phyloP scores from a whole-genome alignment of 208 protist species.

The Wallacemonas collosoma region DNA sequence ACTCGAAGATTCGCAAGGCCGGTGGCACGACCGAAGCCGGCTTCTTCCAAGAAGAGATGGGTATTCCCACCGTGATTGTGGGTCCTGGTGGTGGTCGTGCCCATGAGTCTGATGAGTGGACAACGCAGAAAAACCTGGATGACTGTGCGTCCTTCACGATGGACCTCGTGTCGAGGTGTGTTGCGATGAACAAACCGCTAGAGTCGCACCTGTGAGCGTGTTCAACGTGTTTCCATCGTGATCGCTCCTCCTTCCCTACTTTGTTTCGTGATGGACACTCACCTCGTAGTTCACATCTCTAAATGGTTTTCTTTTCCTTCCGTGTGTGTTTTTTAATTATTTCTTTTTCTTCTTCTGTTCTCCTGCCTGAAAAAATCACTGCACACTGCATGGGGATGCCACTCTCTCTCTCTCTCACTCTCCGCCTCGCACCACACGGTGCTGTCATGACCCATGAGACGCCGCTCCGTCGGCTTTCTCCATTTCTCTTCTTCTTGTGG shows the following conservation, averaged over 20 bases:
- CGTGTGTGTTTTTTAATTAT: slow-evolving; percentile 6
- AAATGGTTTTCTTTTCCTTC: slow-evolving; percentile 1
- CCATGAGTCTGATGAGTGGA: slow-evolving; percentile 41
- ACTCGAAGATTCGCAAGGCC: slow-evolving; percentile 17
- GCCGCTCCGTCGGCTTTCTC: not conserved
- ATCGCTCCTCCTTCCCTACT: slow-evolving; percentile 9
- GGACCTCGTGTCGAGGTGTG: slow-evolving; percentile 1
- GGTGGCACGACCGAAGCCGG: slow-evolving; percentile 21
- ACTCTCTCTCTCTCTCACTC: slow-evolving; percentile 14
- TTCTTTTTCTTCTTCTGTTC: slow-evolving; percentile 1
- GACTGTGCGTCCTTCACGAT: slow-evolving; percentile 14
- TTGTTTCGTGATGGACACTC: not conserved
- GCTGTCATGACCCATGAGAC: not conserved
- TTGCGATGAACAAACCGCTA: slow-evolving; percentile 6
- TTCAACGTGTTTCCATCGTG: slow-evolving; percentile 16
- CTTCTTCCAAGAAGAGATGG: slow-evolving; percentile 26
- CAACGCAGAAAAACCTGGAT: slow-evolving; percentile 23
- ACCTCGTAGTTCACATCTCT: not conserved
- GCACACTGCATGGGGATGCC: not conserved
- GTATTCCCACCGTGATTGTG: slow-evolving; percentile 40
- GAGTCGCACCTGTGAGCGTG: slow-evolving; percentile 9
- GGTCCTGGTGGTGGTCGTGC: slow-evolving; percentile 33
- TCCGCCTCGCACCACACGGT: too few relatives aligned
- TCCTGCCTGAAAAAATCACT: not conserved
- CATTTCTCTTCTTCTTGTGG: not conserved